Conservation (phyloP, 352 stramenopile species). For the Phytophthora macrochlamydospora region DNA sequence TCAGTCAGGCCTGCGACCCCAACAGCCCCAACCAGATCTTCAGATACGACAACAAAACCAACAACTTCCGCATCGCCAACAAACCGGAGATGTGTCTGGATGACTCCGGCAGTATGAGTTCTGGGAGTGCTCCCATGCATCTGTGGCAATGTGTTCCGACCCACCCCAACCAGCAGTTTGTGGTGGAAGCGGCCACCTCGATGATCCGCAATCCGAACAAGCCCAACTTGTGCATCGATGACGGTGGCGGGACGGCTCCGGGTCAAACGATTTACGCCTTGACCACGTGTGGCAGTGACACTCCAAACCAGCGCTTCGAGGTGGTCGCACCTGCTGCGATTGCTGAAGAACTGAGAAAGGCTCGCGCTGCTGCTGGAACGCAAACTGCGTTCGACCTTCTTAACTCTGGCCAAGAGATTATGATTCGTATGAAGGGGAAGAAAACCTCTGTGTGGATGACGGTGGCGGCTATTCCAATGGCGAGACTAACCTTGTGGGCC, state of each 20-base stretch:
- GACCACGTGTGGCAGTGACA: constrained; percentile 13
- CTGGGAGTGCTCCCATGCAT: constrained; percentile 2
- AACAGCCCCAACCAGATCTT: not conserved
- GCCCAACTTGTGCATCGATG: not conserved
- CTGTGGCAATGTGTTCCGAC: constrained; percentile 12
- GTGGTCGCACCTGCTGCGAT: constrained; percentile 9
- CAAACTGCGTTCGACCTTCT: not conserved
- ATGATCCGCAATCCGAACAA: not conserved
- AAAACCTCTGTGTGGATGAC: not conserved
- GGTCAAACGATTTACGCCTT: constrained; percentile 18
- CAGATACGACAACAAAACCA: not conserved
- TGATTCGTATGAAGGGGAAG: not conserved
- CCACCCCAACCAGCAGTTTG: constrained; percentile 19
- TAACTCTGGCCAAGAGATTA: not conserved
- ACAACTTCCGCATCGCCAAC: not conserved
- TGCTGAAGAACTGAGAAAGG: constrained; percentile 19
- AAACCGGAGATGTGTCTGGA: not conserved
- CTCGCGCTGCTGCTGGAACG: not conserved
- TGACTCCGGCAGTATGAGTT: not conserved
- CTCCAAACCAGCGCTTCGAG: constrained; percentile 30
- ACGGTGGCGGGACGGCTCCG: not conserved
- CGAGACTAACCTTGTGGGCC: not conserved
- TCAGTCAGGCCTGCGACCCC: not conserved
- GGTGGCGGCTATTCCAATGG: not conserved
- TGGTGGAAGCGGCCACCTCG: not conserved